A percentile compares a stretch with the other conserved stretches of the same genome.
phyloP scores from a whole-genome alignment of 352 stramenopile genomes.

The Globisporangium spinosum region DNA sequence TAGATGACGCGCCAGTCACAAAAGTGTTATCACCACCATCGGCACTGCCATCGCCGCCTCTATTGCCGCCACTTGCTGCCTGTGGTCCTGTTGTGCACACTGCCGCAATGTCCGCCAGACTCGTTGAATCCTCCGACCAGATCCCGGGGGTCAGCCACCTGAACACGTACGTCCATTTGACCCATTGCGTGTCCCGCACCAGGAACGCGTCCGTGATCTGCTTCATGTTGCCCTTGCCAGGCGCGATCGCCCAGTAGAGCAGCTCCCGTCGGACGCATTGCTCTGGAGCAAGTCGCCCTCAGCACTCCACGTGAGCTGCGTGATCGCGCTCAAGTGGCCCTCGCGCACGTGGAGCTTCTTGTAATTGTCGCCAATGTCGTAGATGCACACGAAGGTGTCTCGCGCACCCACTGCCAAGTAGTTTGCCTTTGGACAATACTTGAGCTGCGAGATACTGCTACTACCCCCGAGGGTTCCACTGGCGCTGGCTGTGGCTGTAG shows the following conservation, averaged over 20 bases:
- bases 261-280: slow-evolving; percentile 74
- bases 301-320: slow-evolving; percentile 85
- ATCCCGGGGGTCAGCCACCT: slow-evolving; percentile 62
- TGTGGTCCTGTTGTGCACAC: slow-evolving; percentile 37
- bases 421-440: slow-evolving; percentile 48
- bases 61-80: slow-evolving; percentile 4
- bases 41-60: neutral
- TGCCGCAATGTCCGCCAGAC: slow-evolving; percentile 45
- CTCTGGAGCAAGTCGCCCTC: slow-evolving; percentile 78
- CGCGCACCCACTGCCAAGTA: slow-evolving; percentile 48
- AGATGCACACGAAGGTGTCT: slow-evolving; percentile 68
- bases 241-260: slow-evolving; percentile 46
- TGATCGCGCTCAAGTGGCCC: slow-evolving; percentile 78
- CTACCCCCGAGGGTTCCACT: neutral
- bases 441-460: slow-evolving; percentile 35
- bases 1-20: neutral
- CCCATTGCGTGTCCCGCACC: slow-evolving; percentile 54
- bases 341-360: slow-evolving; percentile 62
- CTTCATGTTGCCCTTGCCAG: slow-evolving; percentile 34
- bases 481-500: neutral
- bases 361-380: slow-evolving; percentile 41
- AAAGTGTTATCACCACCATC: neutral
- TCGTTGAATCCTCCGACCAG: slow-evolving; percentile 50
- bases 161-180: slow-evolving; percentile 67
- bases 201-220: slow-evolving; percentile 62